Percentiles rank a stretch among this genome's conserved stretches.
phyloP scores from a whole-genome alignment of 495 filamentous ascomycete genomes.

The Daldinia loculata region DNA sequence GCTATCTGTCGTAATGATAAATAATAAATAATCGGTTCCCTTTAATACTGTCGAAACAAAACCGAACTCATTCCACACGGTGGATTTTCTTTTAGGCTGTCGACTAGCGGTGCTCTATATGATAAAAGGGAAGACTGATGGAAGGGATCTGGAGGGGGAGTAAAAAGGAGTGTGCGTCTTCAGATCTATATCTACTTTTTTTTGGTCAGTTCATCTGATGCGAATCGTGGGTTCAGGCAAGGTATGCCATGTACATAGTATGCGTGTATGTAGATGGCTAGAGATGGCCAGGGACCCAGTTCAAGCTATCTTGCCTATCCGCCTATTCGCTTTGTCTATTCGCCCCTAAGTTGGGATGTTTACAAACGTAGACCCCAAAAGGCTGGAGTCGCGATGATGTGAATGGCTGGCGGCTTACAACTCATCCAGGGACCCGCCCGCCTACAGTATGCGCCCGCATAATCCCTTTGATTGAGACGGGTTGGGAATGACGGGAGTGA shows the following conservation, averaged over 20 bases:
- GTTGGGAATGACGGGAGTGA: conserved; percentile 34
- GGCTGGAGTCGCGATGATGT: conserved; percentile 34
- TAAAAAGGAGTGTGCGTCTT: conserved; percentile 34
- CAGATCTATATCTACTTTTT: conserved; percentile 45
- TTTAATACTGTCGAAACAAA: conserved; percentile 40
- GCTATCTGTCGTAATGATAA: conserved; percentile 38
- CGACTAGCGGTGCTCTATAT: conserved; percentile 26
- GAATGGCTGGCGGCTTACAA: conserved; percentile 42
- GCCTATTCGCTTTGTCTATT: conserved; percentile 19
- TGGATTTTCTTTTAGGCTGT: conserved; percentile 19
- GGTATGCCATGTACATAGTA: not conserved
- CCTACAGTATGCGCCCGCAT: conserved; percentile 44
- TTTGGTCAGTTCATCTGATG: conserved; percentile 32
- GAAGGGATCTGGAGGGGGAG: conserved; percentile 33
- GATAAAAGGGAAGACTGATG: conserved; percentile 40
- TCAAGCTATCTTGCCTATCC: no score
- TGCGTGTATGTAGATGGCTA: not conserved
- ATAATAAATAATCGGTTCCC: conserved; percentile 40
- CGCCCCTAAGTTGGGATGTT: conserved; percentile 30
- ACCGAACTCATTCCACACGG: conserved; percentile 39
- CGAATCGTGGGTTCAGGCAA: conserved; percentile 15
- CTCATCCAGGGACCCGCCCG: conserved; percentile 33
- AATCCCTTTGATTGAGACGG: conserved; percentile 35
- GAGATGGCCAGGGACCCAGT: no score
- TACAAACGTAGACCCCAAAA: conserved; percentile 36